Conservation (phyloP, 192 early-diverging fungal genomes). For the Entophlyctis luteolus region DNA sequence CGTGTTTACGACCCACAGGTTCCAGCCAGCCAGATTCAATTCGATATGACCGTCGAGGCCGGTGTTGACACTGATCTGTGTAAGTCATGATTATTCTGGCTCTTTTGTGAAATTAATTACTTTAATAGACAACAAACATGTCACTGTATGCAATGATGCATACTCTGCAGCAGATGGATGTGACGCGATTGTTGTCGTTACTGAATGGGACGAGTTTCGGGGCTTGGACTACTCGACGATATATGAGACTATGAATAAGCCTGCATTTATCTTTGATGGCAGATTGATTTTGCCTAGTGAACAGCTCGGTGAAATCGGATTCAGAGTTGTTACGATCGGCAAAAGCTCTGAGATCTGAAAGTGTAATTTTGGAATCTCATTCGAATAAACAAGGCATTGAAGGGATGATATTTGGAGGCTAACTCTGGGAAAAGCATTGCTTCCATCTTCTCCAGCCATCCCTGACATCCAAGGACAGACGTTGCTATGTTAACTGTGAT, state of each 20-base stretch:
- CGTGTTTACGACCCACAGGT: constrained; percentile 91
- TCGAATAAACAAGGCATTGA: too few relatives aligned
- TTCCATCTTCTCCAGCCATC: too few relatives aligned
- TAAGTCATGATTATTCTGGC: constrained; percentile 16
- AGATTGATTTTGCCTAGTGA: constrained; percentile 70
- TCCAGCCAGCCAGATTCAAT: constrained; percentile 60
- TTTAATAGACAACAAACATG: constrained; percentile 59
- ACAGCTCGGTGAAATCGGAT: constrained; percentile 71
- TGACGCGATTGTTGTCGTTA: constrained; percentile 77
- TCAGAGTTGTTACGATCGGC: constrained; percentile 70
- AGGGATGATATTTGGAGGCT: too few relatives aligned
- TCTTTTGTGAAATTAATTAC: not conserved
- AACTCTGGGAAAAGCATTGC: too few relatives aligned
- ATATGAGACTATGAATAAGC: constrained; percentile 71
- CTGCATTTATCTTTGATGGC: constrained; percentile 88
- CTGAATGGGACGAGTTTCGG: constrained; percentile 92
- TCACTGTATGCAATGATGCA: constrained; percentile 60
- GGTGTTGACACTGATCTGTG: constrained; percentile 33
- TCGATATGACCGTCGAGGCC: constrained; percentile 55
- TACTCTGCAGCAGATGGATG: constrained; percentile 68
- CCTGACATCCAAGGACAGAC: too few relatives aligned
- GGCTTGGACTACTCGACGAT: constrained; percentile 65
- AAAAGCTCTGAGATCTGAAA: too few relatives aligned
- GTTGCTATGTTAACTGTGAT: too few relatives aligned
- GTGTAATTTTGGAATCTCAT: too few relatives aligned